A percentile compares a stretch with the other conserved stretches of the same genome.
phyloP scores from a whole-genome alignment of 108 stramenopile species.

The Skeletonema potamos region DNA sequence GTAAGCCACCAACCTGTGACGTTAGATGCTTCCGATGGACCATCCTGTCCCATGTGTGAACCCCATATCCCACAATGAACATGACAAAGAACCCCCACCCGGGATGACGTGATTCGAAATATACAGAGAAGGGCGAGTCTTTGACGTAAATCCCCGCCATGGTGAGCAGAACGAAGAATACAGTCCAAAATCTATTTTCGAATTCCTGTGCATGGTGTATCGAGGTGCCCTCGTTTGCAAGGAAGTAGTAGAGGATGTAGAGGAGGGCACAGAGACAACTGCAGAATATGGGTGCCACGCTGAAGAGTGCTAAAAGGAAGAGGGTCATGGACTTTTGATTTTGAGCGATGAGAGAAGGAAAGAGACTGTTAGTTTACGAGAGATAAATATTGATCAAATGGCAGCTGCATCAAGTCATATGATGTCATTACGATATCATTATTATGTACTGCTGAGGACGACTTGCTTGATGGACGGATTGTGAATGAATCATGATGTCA shows the following conservation, averaged over 20 bases:
- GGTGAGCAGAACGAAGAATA: slow-evolving; percentile 76
- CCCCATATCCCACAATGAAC: slow-evolving; percentile 69
- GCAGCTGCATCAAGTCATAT: background rate
- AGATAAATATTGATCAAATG: background rate
- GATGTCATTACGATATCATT: background rate
- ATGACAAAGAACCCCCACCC: slow-evolving; percentile 68
- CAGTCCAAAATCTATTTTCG: slow-evolving; percentile 95
- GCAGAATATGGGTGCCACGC: slow-evolving; percentile 78
- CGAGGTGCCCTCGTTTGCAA: slow-evolving; percentile 78
- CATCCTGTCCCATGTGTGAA: slow-evolving; percentile 87
- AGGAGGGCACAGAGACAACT: slow-evolving; percentile 70
- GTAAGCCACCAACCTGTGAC: slow-evolving; percentile 43
- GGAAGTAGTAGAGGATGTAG: slow-evolving; percentile 80
- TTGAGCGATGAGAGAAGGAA: background rate
- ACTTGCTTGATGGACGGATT: background rate
- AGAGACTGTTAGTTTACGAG: slow-evolving; percentile 5
- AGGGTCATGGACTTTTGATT: slow-evolving; percentile 50
- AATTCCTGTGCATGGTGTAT: slow-evolving; percentile 90
- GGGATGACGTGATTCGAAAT: slow-evolving; percentile 63
- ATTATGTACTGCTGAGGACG: background rate
- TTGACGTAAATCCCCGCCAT: slow-evolving; percentile 80
- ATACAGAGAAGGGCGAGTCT: slow-evolving; percentile 76
- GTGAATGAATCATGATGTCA: slow-evolving; percentile 13
- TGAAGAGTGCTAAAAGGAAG: slow-evolving; percentile 75
- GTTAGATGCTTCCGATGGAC: slow-evolving; percentile 75